These are phyloP conservation scores for Phaseolus lunatus DNA, from an alignment of 306 rosid species.

Conservation along the genomic window DNA sequence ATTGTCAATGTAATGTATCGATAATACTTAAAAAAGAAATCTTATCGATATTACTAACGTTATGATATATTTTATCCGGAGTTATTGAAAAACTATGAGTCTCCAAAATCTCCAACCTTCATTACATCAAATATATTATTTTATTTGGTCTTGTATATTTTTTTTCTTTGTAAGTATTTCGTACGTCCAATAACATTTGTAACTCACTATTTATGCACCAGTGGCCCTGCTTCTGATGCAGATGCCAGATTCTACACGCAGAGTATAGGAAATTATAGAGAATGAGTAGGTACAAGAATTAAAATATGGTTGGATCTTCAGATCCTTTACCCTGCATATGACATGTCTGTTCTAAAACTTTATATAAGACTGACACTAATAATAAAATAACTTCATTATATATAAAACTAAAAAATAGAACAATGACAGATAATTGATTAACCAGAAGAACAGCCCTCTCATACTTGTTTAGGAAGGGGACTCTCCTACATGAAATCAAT, in stretches of 20 bases:
- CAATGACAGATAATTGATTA: conserved; percentile 4
- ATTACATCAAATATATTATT: not conserved
- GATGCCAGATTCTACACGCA: conserved; percentile 36
- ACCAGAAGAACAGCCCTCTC: conserved; percentile 9
- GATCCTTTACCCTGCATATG: not conserved
- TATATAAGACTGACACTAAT: not conserved
- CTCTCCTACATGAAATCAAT: conserved; percentile 12
- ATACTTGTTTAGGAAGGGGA: conserved; percentile 3
- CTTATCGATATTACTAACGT: too few relatives aligned
- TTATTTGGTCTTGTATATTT: not conserved
- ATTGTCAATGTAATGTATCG: too few relatives aligned
- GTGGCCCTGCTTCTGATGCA: not conserved
- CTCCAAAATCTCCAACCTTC: too few relatives aligned
- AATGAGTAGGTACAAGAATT: not conserved
- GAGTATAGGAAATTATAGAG: conserved; percentile 18
- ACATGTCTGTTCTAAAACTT: not conserved
- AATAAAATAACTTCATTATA: not conserved
- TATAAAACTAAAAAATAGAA: not conserved
- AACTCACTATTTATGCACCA: not conserved
- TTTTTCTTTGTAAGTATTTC: not conserved
- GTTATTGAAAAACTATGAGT: too few relatives aligned
- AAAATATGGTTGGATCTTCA: conserved; percentile 10
- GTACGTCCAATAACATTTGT: not conserved
- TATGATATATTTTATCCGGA: too few relatives aligned
- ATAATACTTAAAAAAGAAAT: too few relatives aligned